Conservation (phyloP, 306 rosid species). For the Casuarina cunninghamiana region DNA sequence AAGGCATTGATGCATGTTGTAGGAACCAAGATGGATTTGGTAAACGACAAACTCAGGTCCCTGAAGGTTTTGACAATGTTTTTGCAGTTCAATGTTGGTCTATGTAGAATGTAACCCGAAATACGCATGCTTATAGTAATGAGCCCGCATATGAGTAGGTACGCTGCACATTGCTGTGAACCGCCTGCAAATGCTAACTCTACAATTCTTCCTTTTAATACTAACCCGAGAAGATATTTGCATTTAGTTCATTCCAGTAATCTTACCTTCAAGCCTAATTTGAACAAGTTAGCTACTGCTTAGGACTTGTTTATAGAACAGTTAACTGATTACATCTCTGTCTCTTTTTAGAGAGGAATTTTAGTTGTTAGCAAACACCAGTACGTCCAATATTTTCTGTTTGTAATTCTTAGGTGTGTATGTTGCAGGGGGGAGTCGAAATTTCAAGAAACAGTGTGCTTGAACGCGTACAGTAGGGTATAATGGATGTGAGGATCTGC, state of each 20-base stretch:
- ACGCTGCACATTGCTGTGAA: too few species aligned
- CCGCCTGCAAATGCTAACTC: too few species aligned
- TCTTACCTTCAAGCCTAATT: too few species aligned
- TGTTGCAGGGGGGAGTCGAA: slow-evolving; percentile 11
- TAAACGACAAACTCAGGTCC: slow-evolving; percentile 90
- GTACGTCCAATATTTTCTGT: not conserved
- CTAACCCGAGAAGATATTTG: too few species aligned
- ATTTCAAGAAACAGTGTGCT: not conserved
- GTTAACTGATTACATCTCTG: not conserved
- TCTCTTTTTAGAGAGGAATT: not conserved
- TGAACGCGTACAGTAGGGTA: not conserved
- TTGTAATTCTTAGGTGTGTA: slow-evolving; percentile 14
- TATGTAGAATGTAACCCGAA: not conserved
- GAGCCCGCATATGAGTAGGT: not conserved
- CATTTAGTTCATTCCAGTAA: not conserved
- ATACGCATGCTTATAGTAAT: not conserved
- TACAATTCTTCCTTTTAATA: too few species aligned
- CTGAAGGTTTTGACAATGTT: not conserved
- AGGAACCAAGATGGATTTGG: slow-evolving; percentile 96
- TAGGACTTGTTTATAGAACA: too few species aligned
- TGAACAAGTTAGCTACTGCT: too few species aligned
- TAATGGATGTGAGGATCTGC: slow-evolving; percentile 75
- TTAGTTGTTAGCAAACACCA: not conserved
- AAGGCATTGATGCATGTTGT: slow-evolving; percentile 97
- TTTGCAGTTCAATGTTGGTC: not conserved